Percentiles rank a stretch among this genome's conserved stretches.
These are phyloP conservation scores for Aspergillus pseudoglaucus DNA, from an alignment of 2,329 filamentous ascomycete genomes.

Conservation along the genomic window DNA sequence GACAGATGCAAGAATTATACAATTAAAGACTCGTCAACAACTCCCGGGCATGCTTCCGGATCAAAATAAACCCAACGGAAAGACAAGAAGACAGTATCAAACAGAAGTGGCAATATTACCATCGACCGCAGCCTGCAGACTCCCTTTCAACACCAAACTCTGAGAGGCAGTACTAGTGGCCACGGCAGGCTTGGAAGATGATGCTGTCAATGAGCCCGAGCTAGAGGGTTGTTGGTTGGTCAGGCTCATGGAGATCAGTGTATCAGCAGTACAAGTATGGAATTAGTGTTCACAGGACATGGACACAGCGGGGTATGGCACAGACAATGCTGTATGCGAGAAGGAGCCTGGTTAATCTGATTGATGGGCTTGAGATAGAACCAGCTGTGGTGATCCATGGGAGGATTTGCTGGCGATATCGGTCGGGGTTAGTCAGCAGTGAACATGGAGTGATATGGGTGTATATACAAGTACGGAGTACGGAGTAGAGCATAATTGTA, in stretches of 20 bases:
- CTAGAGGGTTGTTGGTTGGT: slow-evolving; percentile 35
- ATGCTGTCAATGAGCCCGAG: slow-evolving; percentile 31
- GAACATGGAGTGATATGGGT: no score
- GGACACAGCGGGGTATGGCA: neutral
- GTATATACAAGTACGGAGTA: no score
- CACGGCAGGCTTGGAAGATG: slow-evolving; percentile 27
- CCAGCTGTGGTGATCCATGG: no score
- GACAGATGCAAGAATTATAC: neutral
- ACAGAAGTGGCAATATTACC: slow-evolving; percentile 31
- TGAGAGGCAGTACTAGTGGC: slow-evolving; percentile 18
- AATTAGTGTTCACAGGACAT: neutral
- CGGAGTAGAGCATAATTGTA: no score
- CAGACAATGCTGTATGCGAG: no score
- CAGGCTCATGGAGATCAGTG: slow-evolving; percentile 31
- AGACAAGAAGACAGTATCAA: slow-evolving; percentile 5
- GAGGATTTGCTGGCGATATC: no score
- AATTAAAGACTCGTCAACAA: slow-evolving; percentile 2
- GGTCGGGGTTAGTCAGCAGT: no score
- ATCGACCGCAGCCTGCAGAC: slow-evolving; percentile 39
- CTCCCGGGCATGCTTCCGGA: slow-evolving; percentile 7
- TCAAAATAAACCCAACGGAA: slow-evolving; percentile 9
- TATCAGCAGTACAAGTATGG: neutral
- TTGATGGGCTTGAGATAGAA: no score
- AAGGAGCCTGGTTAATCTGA: no score
- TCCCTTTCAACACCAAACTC: slow-evolving; percentile 36